A percentile compares a stretch with the other conserved stretches of the same genome.
Conservation (phyloP, 1,284 basidiomycete species). For the Fistulinella cinereoalba region DNA sequence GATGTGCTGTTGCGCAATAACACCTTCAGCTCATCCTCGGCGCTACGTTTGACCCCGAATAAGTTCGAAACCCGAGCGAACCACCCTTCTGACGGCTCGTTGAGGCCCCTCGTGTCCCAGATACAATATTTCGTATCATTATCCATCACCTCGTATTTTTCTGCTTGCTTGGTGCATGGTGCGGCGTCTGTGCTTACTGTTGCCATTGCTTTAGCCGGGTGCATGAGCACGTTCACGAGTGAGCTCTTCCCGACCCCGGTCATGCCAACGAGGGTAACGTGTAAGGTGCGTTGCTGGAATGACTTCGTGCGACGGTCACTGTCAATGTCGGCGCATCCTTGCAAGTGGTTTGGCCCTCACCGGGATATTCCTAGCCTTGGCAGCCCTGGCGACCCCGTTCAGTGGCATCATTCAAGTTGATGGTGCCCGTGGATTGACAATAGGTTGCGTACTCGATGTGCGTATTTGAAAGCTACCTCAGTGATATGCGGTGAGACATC, state of each 20-base stretch:
- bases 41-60: slow-evolving; percentile 8
- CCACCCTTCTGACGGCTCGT: slow-evolving; percentile 16
- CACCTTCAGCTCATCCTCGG: slow-evolving; percentile 19
- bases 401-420: no score
- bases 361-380: slow-evolving; percentile 12
- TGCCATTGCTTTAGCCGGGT: slow-evolving; percentile 12
- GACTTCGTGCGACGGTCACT: slow-evolving; percentile 8
- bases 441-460: no score
- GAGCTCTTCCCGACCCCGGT: slow-evolving; percentile 31
- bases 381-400: neutral
- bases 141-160: slow-evolving; percentile 12
- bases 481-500: neutral
- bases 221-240: slow-evolving; percentile 28
- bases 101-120: slow-evolving; percentile 30
- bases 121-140: slow-evolving; percentile 11
- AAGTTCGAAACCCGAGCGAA: neutral
- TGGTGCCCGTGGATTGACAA: no score
- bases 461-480: no score
- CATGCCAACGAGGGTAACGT: slow-evolving; percentile 24
- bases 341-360: slow-evolving; percentile 12
- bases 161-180: slow-evolving; percentile 20
- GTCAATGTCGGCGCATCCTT: neutral
- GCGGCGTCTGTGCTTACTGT: slow-evolving; percentile 16
- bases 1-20: slow-evolving; percentile 14
- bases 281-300: neutral